phyloP scores from a whole-genome alignment of 2,329 filamentous ascomycete species.

The Microthyrium microscopicum region DNA sequence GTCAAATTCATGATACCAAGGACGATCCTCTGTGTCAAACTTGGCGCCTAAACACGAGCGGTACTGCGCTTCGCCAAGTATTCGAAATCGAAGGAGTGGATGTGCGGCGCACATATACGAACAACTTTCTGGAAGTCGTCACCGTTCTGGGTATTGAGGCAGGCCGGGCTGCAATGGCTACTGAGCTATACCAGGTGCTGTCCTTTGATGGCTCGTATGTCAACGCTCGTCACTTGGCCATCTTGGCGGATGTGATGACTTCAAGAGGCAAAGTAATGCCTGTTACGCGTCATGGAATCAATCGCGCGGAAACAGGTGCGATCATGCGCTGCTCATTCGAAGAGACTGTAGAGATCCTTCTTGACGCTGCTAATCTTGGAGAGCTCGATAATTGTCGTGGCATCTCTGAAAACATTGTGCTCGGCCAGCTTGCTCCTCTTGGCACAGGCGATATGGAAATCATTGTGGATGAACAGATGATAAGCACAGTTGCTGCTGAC shows the following conservation, averaged over 20 bases:
- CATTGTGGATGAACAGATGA: constrained; percentile 83
- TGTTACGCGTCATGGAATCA: constrained; percentile 96
- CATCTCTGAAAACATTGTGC: constrained; percentile 97
- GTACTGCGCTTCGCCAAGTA: constrained; percentile 71
- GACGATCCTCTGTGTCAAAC: constrained; percentile 63
- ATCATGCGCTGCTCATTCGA: constrained; percentile 99
- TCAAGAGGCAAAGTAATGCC: constrained; percentile 87
- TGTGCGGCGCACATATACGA: constrained; percentile 70
- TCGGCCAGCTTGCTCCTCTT: constrained; percentile 92
- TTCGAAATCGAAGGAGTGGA: constrained; percentile 81
- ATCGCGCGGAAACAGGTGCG: constrained; percentile 91
- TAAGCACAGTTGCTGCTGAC: constrained; percentile 85
- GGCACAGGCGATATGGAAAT: constrained; percentile 94
- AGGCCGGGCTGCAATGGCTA: constrained; percentile 68
- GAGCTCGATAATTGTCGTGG: constrained; percentile 95
- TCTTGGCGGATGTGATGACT: constrained; percentile 96
- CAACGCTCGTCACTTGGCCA: constrained; percentile 91
- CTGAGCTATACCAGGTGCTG: constrained; percentile 80
- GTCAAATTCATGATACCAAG: constrained; percentile 58
- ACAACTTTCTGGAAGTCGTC: constrained; percentile 88
- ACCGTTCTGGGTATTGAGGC: constrained; percentile 95
- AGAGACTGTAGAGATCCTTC: constrained; percentile 94
- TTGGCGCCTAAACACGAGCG: constrained; percentile 91
- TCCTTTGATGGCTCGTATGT: constrained; percentile 99
- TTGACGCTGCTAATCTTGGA: constrained; percentile 86